A percentile compares a stretch with the other conserved stretches of the same genome.
phyloP scores from a whole-genome alignment of 371 early-diverging fungal species.

The Capniomyces stellatus region DNA sequence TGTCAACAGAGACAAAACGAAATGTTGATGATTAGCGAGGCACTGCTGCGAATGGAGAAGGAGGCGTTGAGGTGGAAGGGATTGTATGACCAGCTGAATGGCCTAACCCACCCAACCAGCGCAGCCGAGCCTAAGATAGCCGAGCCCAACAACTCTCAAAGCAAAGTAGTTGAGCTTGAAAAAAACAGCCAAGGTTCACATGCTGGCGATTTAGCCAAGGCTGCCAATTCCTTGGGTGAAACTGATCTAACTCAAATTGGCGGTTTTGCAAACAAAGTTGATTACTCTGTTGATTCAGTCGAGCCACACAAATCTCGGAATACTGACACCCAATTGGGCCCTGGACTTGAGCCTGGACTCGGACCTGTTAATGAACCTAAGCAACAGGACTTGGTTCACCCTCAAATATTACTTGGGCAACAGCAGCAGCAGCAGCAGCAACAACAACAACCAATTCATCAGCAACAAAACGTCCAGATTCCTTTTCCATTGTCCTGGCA shows the following conservation, averaged over 20 bases:
- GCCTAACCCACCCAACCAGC: neutral
- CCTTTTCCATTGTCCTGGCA: neutral
- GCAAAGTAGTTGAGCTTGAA: neutral
- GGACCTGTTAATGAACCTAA: neutral
- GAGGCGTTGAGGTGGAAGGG: neutral
- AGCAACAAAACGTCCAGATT: neutral
- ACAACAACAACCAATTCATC: neutral
- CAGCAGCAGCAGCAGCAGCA: slow-evolving; percentile 3
- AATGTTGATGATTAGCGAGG: neutral
- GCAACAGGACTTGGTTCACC: neutral
- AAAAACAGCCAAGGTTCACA: neutral
- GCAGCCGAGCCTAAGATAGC: neutral
- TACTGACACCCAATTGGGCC: neutral
- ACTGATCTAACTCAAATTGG: neutral
- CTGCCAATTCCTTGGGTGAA: neutral
- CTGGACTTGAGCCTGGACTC: no score
- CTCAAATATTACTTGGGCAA: neutral
- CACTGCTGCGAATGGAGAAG: neutral
- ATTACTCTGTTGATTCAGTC: neutral
- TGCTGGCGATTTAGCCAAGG: neutral
- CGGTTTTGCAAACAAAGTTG: neutral
- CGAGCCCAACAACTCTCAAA: neutral
- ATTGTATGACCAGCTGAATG: neutral
- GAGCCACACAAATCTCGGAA: neutral
- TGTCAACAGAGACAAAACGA: neutral